A percentile compares a stretch with the other conserved stretches of the same genome.
Conservation (phyloP, 352 stramenopile genomes). For the Globisporangium irregulare region DNA sequence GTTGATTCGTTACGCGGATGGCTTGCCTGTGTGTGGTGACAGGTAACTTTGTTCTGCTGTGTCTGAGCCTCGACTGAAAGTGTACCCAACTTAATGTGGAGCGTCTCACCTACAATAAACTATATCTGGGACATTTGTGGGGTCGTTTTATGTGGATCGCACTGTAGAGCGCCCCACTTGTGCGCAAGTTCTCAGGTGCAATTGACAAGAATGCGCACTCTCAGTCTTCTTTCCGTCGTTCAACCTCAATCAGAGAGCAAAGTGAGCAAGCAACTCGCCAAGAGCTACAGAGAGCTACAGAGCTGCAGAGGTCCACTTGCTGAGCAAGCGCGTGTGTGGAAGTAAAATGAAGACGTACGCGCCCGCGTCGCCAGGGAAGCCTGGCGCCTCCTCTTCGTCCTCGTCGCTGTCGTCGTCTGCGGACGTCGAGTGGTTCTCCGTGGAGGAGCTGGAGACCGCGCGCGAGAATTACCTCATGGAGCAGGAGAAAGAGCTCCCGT, state of each 20-base stretch:
- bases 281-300: background rate
- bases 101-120: background rate
- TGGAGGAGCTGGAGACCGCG: constrained; percentile 62
- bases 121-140: background rate
- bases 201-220: constrained; percentile 1
- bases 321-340: background rate
- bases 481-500: constrained; percentile 72
- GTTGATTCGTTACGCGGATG: too few species aligned
- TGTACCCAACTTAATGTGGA: background rate
- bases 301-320: background rate
- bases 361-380: constrained; percentile 13
- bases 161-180: background rate
- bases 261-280: background rate
- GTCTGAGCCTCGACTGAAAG: background rate
- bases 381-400: constrained; percentile 6
- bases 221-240: constrained; percentile 9
- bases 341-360: constrained; percentile 19
- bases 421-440: constrained; percentile 67
- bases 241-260: background rate
- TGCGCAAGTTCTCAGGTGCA: constrained; percentile 7
- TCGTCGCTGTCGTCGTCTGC: constrained; percentile 4
- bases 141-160: background rate
- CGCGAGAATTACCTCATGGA: constrained; percentile 76
- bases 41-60: too few species aligned
- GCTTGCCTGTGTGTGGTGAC: too few species aligned